Evolutionary conservation across 352 stramenopile species (phyloP).

Genomic region (Phytophthora multivora): DNA sequence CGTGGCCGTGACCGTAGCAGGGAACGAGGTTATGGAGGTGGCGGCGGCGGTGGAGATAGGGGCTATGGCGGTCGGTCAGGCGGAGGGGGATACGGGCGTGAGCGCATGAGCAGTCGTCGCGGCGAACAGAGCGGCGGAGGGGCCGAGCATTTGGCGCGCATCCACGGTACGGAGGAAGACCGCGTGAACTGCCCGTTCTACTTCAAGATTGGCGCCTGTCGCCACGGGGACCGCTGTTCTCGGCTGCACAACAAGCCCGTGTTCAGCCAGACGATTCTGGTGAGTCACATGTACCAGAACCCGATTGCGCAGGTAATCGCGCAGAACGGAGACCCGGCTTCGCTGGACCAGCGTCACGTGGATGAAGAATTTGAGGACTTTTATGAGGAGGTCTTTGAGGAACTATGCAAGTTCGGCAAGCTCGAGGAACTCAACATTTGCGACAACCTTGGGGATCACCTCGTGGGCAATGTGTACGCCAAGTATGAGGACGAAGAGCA

Average conservation of each 20-base stretch:
- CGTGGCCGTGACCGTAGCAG: slow-evolving; percentile 73
- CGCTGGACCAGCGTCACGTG: slow-evolving; percentile 90
- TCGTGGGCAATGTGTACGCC: slow-evolving; percentile 99
- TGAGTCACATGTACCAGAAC: slow-evolving; percentile 99
- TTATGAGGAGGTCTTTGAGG: slow-evolving; percentile 98
- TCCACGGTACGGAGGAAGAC: slow-evolving; percentile 98
- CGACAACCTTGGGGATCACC: slow-evolving; percentile 99
- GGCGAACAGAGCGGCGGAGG: slow-evolving; percentile 79
- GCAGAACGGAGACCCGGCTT: slow-evolving; percentile 80
- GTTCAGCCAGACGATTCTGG: slow-evolving; percentile 98
- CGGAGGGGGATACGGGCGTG: slow-evolving; percentile 55
- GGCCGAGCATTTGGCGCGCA: slow-evolving; percentile 96
- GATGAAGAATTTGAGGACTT: slow-evolving; percentile 97
- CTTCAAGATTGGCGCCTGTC: slow-evolving; percentile 99
- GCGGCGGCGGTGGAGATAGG: slow-evolving; percentile 33
- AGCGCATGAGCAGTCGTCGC: slow-evolving; percentile 55
- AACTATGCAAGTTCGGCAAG: slow-evolving; percentile 98
- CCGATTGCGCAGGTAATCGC: slow-evolving; percentile 90
- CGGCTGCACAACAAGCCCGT: slow-evolving; percentile 98
- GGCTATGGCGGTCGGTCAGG: slow-evolving; percentile 49
- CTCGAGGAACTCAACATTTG: slow-evolving; percentile 99
- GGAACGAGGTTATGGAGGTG: slow-evolving; percentile 57
- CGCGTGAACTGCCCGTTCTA: slow-evolving; percentile 99
- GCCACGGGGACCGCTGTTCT: slow-evolving; percentile 98
- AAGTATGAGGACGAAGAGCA: slow-evolving; percentile 99